These are phyloP conservation scores for Penicillium ucsense DNA, from an alignment of 495 filamentous ascomycete genomes.

Conservation along the genomic window DNA sequence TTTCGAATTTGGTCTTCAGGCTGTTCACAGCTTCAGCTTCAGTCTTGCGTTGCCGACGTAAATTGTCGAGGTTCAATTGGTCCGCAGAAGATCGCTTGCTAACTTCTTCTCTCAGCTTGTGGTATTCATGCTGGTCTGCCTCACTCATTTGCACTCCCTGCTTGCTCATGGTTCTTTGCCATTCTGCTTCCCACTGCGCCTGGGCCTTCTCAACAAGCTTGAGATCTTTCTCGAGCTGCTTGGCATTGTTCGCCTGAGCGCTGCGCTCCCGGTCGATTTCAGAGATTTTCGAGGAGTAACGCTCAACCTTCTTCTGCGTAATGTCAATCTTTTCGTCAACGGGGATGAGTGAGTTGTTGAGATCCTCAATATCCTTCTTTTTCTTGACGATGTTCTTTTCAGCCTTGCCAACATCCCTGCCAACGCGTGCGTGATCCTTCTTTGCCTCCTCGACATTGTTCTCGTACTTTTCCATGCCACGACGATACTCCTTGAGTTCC, in stretches of 20 bases:
- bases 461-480: constrained; percentile 79
- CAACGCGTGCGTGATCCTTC: constrained; percentile 68
- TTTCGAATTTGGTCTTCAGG: constrained; percentile 76
- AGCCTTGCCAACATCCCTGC: constrained; percentile 68
- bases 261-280: constrained; percentile 70
- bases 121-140: constrained; percentile 83
- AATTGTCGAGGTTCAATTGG: constrained; percentile 73
- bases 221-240: constrained; percentile 69
- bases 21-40: constrained; percentile 83
- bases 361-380: constrained; percentile 81
- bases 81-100: constrained; percentile 73
- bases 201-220: constrained; percentile 82
- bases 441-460: constrained; percentile 77
- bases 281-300: constrained; percentile 53
- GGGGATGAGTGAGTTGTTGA: constrained; percentile 75
- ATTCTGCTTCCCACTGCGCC: constrained; percentile 79
- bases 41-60: constrained; percentile 74
- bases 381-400: constrained; percentile 76
- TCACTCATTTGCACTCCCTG: constrained; percentile 79
- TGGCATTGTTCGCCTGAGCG: constrained; percentile 50
- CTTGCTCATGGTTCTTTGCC: constrained; percentile 70
- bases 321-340: constrained; percentile 90
- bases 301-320: constrained; percentile 58
- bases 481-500: constrained; percentile 86
- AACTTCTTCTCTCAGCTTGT: constrained; percentile 74